phyloP scores from a whole-genome alignment of 495 filamentous ascomycete species.

The Mytilinidion resinicola region DNA sequence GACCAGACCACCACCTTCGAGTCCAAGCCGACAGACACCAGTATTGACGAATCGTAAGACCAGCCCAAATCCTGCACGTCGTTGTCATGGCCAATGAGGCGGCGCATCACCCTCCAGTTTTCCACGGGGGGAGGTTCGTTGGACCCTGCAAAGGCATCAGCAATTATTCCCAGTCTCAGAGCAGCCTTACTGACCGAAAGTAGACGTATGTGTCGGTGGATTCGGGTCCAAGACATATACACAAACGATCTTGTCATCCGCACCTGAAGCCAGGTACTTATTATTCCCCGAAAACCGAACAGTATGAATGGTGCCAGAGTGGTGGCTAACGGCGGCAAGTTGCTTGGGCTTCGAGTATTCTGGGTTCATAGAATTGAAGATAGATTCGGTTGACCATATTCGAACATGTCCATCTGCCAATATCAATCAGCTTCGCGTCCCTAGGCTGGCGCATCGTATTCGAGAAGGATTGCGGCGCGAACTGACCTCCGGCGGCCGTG shows the following conservation, averaged over 20 bases:
- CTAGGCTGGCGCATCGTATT: conserved; percentile 8
- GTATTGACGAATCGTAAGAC: conserved; percentile 90
- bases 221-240: conserved; percentile 86
- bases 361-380: conserved; percentile 67
- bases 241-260: conserved; percentile 97
- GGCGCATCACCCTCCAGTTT: conserved; percentile 90
- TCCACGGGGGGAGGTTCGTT: conserved; percentile 91
- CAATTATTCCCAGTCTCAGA: conserved; percentile 5
- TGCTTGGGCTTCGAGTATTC: conserved; percentile 74
- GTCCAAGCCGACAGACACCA: conserved; percentile 93
- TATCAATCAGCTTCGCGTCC: conserved; percentile 16
- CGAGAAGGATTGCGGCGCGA: conserved; percentile 1
- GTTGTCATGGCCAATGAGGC: conserved; percentile 94
- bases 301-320: conserved; percentile 93
- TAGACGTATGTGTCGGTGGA: conserved; percentile 62
- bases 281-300: conserved; percentile 93
- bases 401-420: conserved; percentile 83
- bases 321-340: conserved; percentile 94
- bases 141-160: conserved; percentile 50
- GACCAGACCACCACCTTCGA: conserved; percentile 99
- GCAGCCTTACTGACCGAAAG: conserved; percentile 58
- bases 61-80: conserved; percentile 97
- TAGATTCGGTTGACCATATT: conserved; percentile 94
- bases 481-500: conserved; percentile 83
- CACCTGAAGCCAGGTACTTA: conserved; percentile 89